Percentiles rank a stretch among this genome's conserved stretches.
Evolutionary conservation across 2,329 filamentous ascomycete genomes (phyloP).

Genomic region (Immersiporthe knoxdaviesiana): DNA sequence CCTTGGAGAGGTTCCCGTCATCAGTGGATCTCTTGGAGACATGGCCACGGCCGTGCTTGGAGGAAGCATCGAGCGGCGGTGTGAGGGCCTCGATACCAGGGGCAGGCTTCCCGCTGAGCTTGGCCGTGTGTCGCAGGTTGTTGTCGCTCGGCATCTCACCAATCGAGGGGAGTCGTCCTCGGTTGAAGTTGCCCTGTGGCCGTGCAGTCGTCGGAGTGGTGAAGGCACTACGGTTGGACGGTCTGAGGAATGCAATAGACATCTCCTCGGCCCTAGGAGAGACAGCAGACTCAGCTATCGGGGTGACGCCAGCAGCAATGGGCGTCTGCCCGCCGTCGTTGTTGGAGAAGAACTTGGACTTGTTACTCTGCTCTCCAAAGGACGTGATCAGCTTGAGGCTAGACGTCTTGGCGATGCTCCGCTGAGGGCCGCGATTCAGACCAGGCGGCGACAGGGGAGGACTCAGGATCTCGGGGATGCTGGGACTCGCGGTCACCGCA

Average conservation of each 20-base stretch:
- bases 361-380: constrained; percentile 68
- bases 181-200: constrained; percentile 61
- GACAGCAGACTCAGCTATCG: constrained; percentile 78
- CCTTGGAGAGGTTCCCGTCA: constrained; percentile 47
- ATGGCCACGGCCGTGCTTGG: constrained; percentile 39
- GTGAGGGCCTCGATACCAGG: constrained; percentile 22
- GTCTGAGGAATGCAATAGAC: constrained; percentile 69
- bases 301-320: constrained; percentile 81
- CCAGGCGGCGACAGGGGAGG: constrained; percentile 76
- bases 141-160: constrained; percentile 62
- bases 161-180: constrained; percentile 75
- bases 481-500: constrained; percentile 42
- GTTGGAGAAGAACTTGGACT: constrained; percentile 66
- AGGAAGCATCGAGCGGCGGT: constrained; percentile 31
- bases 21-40: constrained; percentile 44
- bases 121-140: constrained; percentile 38
- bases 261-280: constrained; percentile 71
- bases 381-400: constrained; percentile 90
- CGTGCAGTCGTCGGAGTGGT: constrained; percentile 71
- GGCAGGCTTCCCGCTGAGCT: constrained; percentile 27
- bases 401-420: constrained; percentile 75
- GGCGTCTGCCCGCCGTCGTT: constrained; percentile 69
- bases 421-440: constrained; percentile 59
- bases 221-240: constrained; percentile 68
- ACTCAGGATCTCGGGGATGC: constrained; percentile 66